Base-by-base conservation (phyloP, 495 filamentous ascomycete species). In the Lophiostoma macrostomum region DNA sequence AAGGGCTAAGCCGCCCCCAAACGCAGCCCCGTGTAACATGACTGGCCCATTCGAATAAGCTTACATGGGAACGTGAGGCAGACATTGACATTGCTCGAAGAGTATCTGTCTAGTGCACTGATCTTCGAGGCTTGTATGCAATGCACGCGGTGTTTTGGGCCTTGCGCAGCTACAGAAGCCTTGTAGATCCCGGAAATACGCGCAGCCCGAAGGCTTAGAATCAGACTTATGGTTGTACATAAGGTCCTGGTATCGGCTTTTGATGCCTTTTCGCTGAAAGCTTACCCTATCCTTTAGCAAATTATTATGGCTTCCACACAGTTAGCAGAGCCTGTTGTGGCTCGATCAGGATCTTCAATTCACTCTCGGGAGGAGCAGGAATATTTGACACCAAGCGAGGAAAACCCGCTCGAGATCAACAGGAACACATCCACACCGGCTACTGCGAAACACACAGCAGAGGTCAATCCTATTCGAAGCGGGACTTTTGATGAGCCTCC, bases 401-500 rank as follows among this genome's bases (percentile, higher is more conserved):
- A 58, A n/a, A 50, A 44, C 19, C 44, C 46, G 22, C 20, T 46
- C 25, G 53, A 56, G 35, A 50, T 51, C 19, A 19, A 35, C 28
- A 13, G 19, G 36, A 27, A 32, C n/a, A n/a, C n/a, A n/a, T n/a
- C n/a, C n/a, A n/a, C n/a, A n/a, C n/a, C n/a, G n/a, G n/a, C n/a
- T n/a, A n/a, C n/a, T n/a, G n/a, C n/a, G n/a, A n/a, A n/a, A n/a
- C n/a, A n/a, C n/a, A n/a, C n/a, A n/a, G n/a, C n/a, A n/a, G n/a
- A n/a, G n/a, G n/a, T n/a, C n/a, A n/a, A n/a, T n/a, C n/a, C n/a
- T n/a, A n/a, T n/a, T n/a, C n/a, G n/a, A n/a, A n/a, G 25, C 18
- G 46, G 23, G 3, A 29, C 36, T 36, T 47, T 7, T 20, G 55
- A 58, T 39, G 58, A 61, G 24, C 58, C 58, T 14, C 58, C 58